These are phyloP conservation scores for Candida chilensis DNA, from an alignment of 805 yeast genomes.

Conservation along the genomic window DNA sequence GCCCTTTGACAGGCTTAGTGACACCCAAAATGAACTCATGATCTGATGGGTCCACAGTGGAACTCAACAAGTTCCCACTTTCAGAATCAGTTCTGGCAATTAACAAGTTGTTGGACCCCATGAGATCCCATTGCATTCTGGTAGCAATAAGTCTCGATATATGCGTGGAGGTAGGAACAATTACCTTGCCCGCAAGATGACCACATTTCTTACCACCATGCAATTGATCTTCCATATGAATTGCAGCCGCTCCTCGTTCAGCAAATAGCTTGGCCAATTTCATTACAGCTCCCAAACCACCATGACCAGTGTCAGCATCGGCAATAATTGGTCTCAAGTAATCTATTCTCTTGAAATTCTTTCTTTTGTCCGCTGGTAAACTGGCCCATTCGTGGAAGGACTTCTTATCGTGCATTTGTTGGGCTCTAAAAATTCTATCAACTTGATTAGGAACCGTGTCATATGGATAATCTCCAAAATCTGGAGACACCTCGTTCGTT, in stretches of 20 bases:
- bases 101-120: conserved; percentile 47
- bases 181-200: conserved; percentile 51
- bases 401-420: conserved; percentile 46
- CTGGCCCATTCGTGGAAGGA: conserved; percentile 27
- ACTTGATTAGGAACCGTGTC: conserved; percentile 65
- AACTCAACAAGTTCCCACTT: conserved; percentile 39
- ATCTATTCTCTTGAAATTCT: conserved; percentile 21
- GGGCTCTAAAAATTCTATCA: conserved; percentile 49
- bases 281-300: conserved; percentile 55
- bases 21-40: conserved; percentile 48
- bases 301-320: conserved; percentile 63
- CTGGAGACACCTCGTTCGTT: conserved; percentile 57
- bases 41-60: conserved; percentile 45
- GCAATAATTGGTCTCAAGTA: conserved; percentile 56
- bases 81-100: conserved; percentile 59
- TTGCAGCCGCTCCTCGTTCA: conserved; percentile 61
- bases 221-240: conserved; percentile 55
- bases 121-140: conserved; percentile 55
- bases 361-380: conserved; percentile 5
- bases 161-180: conserved; percentile 52
- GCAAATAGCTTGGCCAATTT: conserved; percentile 56
- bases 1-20: conserved; percentile 24
- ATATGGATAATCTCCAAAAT: conserved; percentile 62
- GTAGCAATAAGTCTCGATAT: conserved; percentile 45
- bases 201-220: conserved; percentile 64